Evolutionary conservation across 768 basidiomycete species (phyloP), one percentile per base, ranked within the genome.

Genomic region (Kwoniella sp.): DNA sequence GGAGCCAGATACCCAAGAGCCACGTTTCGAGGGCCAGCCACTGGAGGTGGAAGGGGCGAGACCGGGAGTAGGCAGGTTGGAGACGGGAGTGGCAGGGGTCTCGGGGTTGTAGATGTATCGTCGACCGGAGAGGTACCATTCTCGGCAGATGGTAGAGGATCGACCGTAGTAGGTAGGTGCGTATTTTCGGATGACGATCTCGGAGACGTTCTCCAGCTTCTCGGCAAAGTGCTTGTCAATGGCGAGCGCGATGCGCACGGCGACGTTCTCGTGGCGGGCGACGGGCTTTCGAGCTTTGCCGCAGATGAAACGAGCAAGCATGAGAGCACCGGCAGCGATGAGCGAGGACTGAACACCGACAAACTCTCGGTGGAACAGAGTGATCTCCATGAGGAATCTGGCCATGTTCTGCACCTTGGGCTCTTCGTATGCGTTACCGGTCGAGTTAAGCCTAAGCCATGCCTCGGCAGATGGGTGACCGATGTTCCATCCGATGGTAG

Each of bases 301-400:
- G 63, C 89, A 89, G 42, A 96, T 81, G 77, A 82, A 88, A 44
- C 91, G 83, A 4, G 95, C 88, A 39, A 98, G 81, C 5, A 88
- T 86, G 61, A 98, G 78, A 19, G 91, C 82, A 43, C 87, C 95
- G n/a, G 84, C 77, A 28, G 95, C 93, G 69, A 96, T 86, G 34
- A 87, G 81, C 1, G 88, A 92, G 2, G 93, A 84, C 7, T 83
- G 77, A 71, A 83, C 87, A 66, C 84, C 84, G 75, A 95, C 80
- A 75, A 92, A 98, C 71, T 98, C 95, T 53, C 90, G 85, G 76
- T 96, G 87, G 79, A 96, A 98, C 45, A 99, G 83, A 26, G 95
- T 96, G 68, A 96, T 90, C 76, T 99, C 95, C 95, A 99, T 99
- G 73, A 98, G 76, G 79, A 98, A 99, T 42, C 95, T 84, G 2